A percentile compares a stretch with the other conserved stretches of the same genome.
These are phyloP conservation scores for Nitzschia sp. DNA, from an alignment of 108 stramenopile species.

Conservation along the genomic window DNA sequence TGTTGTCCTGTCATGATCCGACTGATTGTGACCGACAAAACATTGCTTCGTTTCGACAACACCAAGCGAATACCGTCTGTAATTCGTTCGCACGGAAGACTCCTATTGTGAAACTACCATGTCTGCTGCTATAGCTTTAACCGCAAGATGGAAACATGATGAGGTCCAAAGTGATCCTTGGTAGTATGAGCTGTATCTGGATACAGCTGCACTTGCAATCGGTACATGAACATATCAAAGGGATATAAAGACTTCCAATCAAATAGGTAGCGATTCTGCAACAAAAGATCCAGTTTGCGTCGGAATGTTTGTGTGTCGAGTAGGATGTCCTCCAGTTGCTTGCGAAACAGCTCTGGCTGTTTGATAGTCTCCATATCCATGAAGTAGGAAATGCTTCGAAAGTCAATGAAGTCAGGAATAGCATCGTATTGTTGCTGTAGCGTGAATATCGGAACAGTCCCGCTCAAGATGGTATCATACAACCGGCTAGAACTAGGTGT, in stretches of 20 bases:
- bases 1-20: no score
- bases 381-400: conserved; percentile 30
- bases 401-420: conserved; percentile 24
- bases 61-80: no score
- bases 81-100: no score
- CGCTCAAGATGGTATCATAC: conserved; percentile 31
- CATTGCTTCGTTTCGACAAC: no score
- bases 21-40: no score
- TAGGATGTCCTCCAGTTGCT: not conserved
- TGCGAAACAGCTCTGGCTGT: not conserved
- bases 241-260: conserved; percentile 27
- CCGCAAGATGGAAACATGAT: not conserved
- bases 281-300: conserved; percentile 1
- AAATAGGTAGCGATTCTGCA: conserved; percentile 28
- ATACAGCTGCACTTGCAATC: conserved; percentile 26
- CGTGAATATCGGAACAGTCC: conserved; percentile 38
- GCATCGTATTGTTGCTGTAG: conserved; percentile 18
- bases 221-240: conserved; percentile 31
- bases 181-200: conserved; percentile 26
- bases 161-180: not conserved
- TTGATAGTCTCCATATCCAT: conserved; percentile 4
- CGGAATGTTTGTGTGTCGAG: conserved; percentile 4
- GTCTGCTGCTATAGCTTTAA: no score
- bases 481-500: conserved; percentile 19
- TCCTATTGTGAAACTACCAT: no score